Percentiles rank a stretch among this genome's conserved stretches.
Evolutionary conservation across 2,329 filamentous ascomycete species (phyloP).

Genomic region (Emmonsiellopsis sp.): DNA sequence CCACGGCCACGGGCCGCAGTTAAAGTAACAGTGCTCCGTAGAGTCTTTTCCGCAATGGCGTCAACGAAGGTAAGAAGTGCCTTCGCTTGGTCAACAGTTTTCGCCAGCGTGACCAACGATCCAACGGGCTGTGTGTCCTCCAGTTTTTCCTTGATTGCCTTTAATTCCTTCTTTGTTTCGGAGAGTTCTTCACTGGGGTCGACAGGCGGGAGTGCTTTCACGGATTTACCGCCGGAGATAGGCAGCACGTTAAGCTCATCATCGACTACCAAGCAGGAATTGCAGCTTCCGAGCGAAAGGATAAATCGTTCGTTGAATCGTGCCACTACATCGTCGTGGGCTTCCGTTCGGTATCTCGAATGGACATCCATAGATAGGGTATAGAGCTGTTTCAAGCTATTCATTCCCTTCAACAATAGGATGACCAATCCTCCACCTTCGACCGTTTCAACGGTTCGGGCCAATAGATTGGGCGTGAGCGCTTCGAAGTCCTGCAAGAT

Average conservation of each 20-base stretch:
- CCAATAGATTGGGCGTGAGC: conserved; percentile 91
- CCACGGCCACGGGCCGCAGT: conserved; percentile 91
- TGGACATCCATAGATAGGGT: conserved; percentile 97
- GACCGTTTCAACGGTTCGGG: conserved; percentile 91
- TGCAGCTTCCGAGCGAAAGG: conserved; percentile 86
- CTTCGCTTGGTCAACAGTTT: conserved; percentile 91
- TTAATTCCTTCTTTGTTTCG: conserved; percentile 63
- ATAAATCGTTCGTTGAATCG: conserved; percentile 98
- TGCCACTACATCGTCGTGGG: conserved; percentile 86
- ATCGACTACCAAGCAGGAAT: conserved; percentile 89
- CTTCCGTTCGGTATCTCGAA: conserved; percentile 90
- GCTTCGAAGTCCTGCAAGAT: conserved; percentile 98
- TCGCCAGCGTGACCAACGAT: conserved; percentile 71
- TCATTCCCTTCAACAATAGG: conserved; percentile 90
- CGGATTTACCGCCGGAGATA: conserved; percentile 88
- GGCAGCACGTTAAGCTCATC: conserved; percentile 96
- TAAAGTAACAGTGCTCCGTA: conserved; percentile 84
- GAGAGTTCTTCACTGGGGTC: conserved; percentile 65
- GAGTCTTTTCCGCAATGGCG: conserved; percentile 89
- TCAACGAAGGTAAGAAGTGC: conserved; percentile 95
- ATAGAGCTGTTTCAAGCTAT: conserved; percentile 91
- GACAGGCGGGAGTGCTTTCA: conserved; percentile 69
- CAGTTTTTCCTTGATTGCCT: conserved; percentile 76
- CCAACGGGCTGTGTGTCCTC: conserved; percentile 80
- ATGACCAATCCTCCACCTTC: conserved; percentile 91